Base-by-base conservation (phyloP, 2,329 filamentous ascomycete genomes). In the Talaromyces sp. region DNA sequence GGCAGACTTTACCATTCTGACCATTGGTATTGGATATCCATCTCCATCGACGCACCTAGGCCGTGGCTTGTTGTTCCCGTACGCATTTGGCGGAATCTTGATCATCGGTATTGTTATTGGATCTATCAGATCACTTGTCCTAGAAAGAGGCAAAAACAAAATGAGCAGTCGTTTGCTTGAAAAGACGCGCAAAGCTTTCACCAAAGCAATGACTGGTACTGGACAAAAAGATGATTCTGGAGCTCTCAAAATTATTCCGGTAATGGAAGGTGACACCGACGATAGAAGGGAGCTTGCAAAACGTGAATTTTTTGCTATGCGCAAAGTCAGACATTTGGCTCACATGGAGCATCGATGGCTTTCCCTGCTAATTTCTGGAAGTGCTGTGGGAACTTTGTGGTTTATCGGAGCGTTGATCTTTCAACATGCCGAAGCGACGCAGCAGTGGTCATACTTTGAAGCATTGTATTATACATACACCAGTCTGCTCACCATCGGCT, bases 241-340 rank as follows among this genome's bases (percentile, higher is more conserved):
- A 6, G 27, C 52, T n/a, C 50, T 70, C 0, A 67, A 54, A 19
- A 33, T 66, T 0, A n/a, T 73, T 2, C 63, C 70, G 27, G 13
- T 39, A 14, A 10, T 22, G 27, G 41, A 41, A 4, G 22, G 19
- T 9, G 50, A 31, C 11, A 22, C 3, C 22, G 48, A 43, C 27
- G 11, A 64, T 48, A 67, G 71, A n/a, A 63, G 68, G 27, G 69
- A 74, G 14, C 67, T 72, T 54, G 71, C 73, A 10, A 70, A 72
- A 63, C 72, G 71, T 16, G 77, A 79, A 62, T 79, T 84, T 66
- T 72, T 77, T 14, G 75, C 81, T 4, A 83, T 83, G 82, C 77
- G 81, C 14, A 75, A 75, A 50, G 78, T 82, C 2, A 80, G 82
- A 58, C 73, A 76, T 7, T 68, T 77, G 22, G 76, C 81, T 1